phyloP scores from a whole-genome alignment of 1,284 basidiomycete species.

The Fomitopsis betulina region DNA sequence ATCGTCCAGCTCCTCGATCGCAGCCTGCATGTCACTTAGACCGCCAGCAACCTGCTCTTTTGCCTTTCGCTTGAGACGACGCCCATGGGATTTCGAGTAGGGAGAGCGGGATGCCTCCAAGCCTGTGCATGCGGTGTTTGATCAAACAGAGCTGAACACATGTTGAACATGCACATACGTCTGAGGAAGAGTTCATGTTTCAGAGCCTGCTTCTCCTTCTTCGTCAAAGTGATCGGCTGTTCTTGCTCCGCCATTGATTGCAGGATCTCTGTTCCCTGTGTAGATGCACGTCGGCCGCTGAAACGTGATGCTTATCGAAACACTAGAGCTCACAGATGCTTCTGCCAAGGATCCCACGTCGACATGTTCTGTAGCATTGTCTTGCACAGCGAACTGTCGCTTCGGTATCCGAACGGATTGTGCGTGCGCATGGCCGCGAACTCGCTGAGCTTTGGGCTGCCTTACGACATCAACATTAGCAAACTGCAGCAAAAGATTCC shows the following conservation, averaged over 20 bases:
- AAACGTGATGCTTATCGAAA: background rate
- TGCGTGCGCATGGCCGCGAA: constrained; percentile 42
- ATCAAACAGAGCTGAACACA: constrained; percentile 2
- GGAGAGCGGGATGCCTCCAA: constrained; percentile 48
- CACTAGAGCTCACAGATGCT: constrained; percentile 15
- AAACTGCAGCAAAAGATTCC: background rate
- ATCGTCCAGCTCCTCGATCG: constrained; percentile 47
- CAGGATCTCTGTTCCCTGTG: constrained; percentile 45
- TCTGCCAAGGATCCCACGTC: constrained; percentile 35
- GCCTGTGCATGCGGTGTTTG: constrained; percentile 33
- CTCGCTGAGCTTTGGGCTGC: constrained; percentile 57
- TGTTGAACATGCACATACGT: constrained; percentile 35
- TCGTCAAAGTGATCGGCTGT: constrained; percentile 36
- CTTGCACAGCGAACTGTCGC: constrained; percentile 45
- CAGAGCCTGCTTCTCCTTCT: constrained; percentile 65
- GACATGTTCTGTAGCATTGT: constrained; percentile 43
- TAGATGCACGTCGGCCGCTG: background rate
- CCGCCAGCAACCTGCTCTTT: constrained; percentile 66
- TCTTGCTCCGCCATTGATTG: constrained; percentile 25
- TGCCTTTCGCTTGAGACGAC: constrained; percentile 67
- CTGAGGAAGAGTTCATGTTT: constrained; percentile 68
- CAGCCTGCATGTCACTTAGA: constrained; percentile 53
- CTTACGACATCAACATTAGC: background rate
- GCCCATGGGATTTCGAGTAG: constrained; percentile 72
- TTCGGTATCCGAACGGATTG: constrained; percentile 47